Conservation (phyloP, 2,329 filamentous ascomycete genomes). For the Chrysosporium keratinophilum region DNA sequence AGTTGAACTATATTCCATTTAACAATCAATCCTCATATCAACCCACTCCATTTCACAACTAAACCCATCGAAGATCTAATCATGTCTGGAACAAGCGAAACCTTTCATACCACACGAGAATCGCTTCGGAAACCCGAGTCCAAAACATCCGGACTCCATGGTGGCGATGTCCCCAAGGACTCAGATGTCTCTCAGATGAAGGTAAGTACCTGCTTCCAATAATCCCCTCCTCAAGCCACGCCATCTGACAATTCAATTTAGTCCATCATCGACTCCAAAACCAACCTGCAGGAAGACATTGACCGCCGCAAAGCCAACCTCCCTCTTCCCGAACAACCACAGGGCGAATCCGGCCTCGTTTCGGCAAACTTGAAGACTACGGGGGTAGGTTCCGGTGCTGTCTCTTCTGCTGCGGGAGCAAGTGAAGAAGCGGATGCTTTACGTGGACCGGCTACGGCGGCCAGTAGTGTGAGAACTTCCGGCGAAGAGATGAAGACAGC, state of each 20-base stretch:
- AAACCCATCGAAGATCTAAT: conserved; percentile 7
- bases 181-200: conserved; percentile 40
- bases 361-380: conserved; percentile 58
- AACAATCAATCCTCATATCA: background rate
- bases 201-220: conserved; percentile 26
- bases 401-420: conserved; percentile 40
- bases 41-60: background rate
- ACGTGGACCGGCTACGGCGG: conserved; percentile 50
- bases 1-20: background rate
- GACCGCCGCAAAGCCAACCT: conserved; percentile 61
- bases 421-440: conserved; percentile 36
- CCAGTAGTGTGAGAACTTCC: conserved; percentile 41
- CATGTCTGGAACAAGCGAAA: conserved; percentile 28
- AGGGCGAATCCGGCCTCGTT: conserved; percentile 66
- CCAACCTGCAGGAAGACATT: conserved; percentile 54
- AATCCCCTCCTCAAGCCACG: background rate
- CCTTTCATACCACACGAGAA: conserved; percentile 42
- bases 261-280: conserved; percentile 34
- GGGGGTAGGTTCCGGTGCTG: conserved; percentile 57
- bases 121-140: conserved; percentile 42
- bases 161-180: conserved; percentile 35
- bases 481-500: conserved; percentile 47
- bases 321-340: conserved; percentile 67
- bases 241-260: conserved; percentile 14
- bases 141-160: conserved; percentile 30